phyloP scores from a whole-genome alignment of 2,329 filamentous ascomycete genomes.

The Capronia coronata region DNA sequence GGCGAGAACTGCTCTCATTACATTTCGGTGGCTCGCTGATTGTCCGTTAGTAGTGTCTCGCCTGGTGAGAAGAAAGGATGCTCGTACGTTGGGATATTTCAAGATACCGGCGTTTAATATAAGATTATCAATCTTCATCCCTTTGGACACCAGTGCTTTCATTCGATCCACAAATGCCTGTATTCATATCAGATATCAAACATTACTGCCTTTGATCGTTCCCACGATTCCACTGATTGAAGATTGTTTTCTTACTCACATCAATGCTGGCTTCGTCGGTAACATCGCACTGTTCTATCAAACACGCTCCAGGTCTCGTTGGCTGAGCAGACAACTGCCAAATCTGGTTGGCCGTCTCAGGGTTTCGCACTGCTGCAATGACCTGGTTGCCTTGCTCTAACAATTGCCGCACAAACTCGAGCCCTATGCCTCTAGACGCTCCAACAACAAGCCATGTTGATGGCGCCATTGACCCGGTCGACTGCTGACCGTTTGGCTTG shows the following conservation, averaged over 20 bases:
- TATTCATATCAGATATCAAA: too few species aligned
- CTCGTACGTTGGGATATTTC: slow-evolving; percentile 50
- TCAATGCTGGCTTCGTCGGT: slow-evolving; percentile 47
- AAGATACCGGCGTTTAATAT: slow-evolving; percentile 54
- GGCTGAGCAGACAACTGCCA: slow-evolving; percentile 35
- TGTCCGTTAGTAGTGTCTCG: slow-evolving; percentile 11
- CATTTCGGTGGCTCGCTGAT: slow-evolving; percentile 48
- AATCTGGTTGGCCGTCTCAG: slow-evolving; percentile 39
- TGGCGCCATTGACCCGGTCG: slow-evolving; percentile 6
- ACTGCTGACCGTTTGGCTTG: background rate
- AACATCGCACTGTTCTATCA: slow-evolving; percentile 50
- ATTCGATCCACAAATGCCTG: slow-evolving; percentile 42
- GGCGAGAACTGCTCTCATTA: too few species aligned
- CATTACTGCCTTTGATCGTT: too few species aligned
- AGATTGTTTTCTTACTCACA: slow-evolving; percentile 32
- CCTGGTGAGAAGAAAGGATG: background rate
- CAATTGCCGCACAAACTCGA: slow-evolving; percentile 49
- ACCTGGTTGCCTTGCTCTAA: slow-evolving; percentile 44
- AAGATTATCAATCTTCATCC: slow-evolving; percentile 46
- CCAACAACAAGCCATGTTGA: slow-evolving; percentile 33
- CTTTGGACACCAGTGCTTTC: slow-evolving; percentile 34
- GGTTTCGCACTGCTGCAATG: slow-evolving; percentile 47
- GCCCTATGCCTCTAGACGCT: slow-evolving; percentile 37
- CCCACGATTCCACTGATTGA: too few species aligned
- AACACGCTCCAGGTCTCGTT: slow-evolving; percentile 30